Percentiles rank a stretch among this genome's conserved stretches.
Conservation (phyloP, 192 early-diverging fungal species). For the Kickxella alabastrina region DNA sequence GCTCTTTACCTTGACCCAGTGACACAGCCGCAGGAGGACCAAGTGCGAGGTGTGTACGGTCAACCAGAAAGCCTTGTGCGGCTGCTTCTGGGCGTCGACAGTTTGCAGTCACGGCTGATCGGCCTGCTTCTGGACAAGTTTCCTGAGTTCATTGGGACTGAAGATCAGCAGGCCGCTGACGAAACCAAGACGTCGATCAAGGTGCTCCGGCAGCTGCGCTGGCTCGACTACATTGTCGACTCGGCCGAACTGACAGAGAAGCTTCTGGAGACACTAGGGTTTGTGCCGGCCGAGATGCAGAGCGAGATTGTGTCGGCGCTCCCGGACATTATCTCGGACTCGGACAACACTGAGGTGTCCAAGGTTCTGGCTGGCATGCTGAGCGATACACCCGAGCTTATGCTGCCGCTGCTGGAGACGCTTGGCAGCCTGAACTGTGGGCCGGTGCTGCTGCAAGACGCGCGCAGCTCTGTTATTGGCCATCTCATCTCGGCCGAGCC, state of each 20-base stretch:
- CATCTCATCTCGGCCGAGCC: slow-evolving; percentile 65
- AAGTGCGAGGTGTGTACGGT: neutral
- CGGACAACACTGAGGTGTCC: slow-evolving; percentile 63
- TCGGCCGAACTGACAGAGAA: slow-evolving; percentile 58
- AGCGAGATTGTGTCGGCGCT: slow-evolving; percentile 67
- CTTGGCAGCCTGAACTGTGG: slow-evolving; percentile 61
- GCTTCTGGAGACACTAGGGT: slow-evolving; percentile 63
- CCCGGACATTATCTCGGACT: slow-evolving; percentile 74
- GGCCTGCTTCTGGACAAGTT: slow-evolving; percentile 56
- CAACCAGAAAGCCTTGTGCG: slow-evolving; percentile 58
- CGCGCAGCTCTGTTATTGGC: slow-evolving; percentile 57
- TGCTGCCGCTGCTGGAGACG: slow-evolving; percentile 68
- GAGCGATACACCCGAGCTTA: slow-evolving; percentile 55
- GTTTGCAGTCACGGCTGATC: slow-evolving; percentile 57
- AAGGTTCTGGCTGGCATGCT: slow-evolving; percentile 59
- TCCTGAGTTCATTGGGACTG: slow-evolving; percentile 57
- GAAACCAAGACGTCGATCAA: slow-evolving; percentile 54
- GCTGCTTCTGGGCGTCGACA: slow-evolving; percentile 58
- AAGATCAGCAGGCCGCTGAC: slow-evolving; percentile 17
- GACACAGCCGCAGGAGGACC: neutral
- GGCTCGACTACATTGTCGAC: slow-evolving; percentile 70
- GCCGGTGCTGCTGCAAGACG: slow-evolving; percentile 33
- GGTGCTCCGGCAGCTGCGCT: slow-evolving; percentile 69
- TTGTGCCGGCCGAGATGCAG: slow-evolving; percentile 63
- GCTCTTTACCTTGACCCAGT: slow-evolving; percentile 29